phyloP scores from a whole-genome alignment of 106 monocot genomes.

The Allium sativum region DNA sequence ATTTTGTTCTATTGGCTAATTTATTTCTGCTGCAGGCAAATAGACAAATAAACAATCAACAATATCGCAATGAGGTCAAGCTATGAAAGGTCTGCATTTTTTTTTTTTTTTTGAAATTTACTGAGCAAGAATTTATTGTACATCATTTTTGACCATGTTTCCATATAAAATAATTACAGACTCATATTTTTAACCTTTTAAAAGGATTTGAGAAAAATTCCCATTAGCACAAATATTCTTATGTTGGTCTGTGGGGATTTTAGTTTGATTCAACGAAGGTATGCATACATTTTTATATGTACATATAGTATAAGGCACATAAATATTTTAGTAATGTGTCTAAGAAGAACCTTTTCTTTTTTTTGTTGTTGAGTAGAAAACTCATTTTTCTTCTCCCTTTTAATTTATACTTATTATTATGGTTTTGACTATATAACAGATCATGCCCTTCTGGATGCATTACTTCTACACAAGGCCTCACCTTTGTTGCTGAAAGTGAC shows the following conservation, averaged over 20 bases:
- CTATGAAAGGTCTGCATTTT: slow-evolving; percentile 72
- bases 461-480: too few species aligned
- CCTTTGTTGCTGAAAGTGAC: too few species aligned
- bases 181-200: slow-evolving; percentile 84
- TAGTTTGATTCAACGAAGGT: slow-evolving; percentile 80
- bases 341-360: neutral
- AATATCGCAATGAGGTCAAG: slow-evolving; percentile 62
- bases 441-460: too few species aligned
- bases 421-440: too few species aligned
- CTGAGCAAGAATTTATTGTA: neutral
- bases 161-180: slow-evolving; percentile 24
- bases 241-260: slow-evolving; percentile 99
- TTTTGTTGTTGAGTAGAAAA: too few species aligned
- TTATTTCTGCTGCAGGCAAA: slow-evolving; percentile 30
- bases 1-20: too few species aligned
- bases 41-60: slow-evolving; percentile 50
- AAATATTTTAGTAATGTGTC: neutral
- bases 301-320: neutral
- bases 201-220: slow-evolving; percentile 94
- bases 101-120: neutral
- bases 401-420: too few species aligned
- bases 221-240: slow-evolving; percentile 85
- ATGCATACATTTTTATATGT: neutral
- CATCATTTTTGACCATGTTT: neutral
- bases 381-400: too few species aligned